phyloP scores from a whole-genome alignment of 192 early-diverging fungal species.

The Dissophora globulifera region DNA sequence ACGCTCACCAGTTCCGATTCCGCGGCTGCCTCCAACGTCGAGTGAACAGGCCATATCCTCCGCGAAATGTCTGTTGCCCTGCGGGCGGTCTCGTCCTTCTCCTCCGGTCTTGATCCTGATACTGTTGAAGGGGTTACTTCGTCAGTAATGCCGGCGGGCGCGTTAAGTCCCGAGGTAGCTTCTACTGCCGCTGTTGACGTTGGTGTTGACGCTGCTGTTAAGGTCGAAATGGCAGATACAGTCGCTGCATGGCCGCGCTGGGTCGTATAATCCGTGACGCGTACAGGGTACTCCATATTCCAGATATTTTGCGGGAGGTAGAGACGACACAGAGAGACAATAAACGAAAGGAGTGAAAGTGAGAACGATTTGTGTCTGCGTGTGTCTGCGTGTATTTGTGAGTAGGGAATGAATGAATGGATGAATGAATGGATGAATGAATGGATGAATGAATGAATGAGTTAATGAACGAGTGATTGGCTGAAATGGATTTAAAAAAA shows the following conservation, averaged over 20 bases:
- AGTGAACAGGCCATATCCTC: neutral
- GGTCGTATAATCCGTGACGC: neutral
- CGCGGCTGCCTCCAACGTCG: neutral
- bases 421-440: neutral
- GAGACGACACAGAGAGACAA: neutral
- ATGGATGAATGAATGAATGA: no score
- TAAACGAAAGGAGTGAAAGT: neutral
- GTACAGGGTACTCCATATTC: slow-evolving; percentile 2
- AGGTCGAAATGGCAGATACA: no score
- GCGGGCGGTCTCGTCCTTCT: neutral
- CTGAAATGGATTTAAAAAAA: no score
- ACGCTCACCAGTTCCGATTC: slow-evolving; percentile 19
- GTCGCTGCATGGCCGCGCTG: no score
- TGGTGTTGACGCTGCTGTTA: no score
- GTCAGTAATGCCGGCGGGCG: slow-evolving; percentile 8
- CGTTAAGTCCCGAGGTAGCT: neutral
- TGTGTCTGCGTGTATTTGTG: no score
- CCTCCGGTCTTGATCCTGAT: slow-evolving; percentile 1
- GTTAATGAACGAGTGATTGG: no score
- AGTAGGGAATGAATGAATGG: neutral
- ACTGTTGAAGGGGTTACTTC: neutral
- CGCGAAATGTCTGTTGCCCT: neutral
- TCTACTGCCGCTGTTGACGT: neutral
- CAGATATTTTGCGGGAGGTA: slow-evolving; percentile 1
- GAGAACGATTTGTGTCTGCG: neutral